Evolutionary conservation across 108 stramenopile species (phyloP), one percentile per base, ranked within the genome.

Genomic region (Cylindrotheca fusiformis): DNA sequence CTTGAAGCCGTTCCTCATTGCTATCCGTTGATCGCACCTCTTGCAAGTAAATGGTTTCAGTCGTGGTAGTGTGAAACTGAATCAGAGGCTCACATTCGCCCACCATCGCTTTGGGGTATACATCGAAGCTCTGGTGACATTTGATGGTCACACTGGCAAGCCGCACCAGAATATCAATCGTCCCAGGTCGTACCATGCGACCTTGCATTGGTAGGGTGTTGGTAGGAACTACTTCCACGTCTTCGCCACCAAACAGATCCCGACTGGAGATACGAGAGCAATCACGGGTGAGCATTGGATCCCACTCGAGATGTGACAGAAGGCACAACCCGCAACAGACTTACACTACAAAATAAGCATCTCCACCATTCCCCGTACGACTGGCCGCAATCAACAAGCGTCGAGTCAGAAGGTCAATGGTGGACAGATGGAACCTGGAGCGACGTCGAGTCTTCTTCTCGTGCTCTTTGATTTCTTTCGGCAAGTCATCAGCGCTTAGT

Each of bases 321-420:
- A 19, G n/a, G 17, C 29, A 80, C 74, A 66, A 55, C 57, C 58
- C n/a, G n/a, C n/a, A n/a, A n/a, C n/a, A n/a, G n/a, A n/a, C n/a
- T n/a, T n/a, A n/a, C n/a, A 93, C 88, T 58, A 93, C 72, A 69
- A 86, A 93, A 67, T 80, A 88, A 4, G 91, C 87, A 78, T 93
- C 91, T 5, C 91, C 91, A 20, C 91, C 88, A 48, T 80, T 82
- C n/a, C 91, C 87, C 5, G 91, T 93, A 22, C 91, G 74, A 76
- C 84, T 80, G 4, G 86, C 81, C 1, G 91, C 88, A 68, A 93
- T 78, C 49, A 93, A 58, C n/a, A 93, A 56, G 22, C 91, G 80
- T 32, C 84, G 66, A 3, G 88, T 82, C 60, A 93, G 65, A 6
- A 79, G 59, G 57, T 93, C 88, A n/a, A 93, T 74, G 6, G 85